Conservation (phyloP, 257 asterid genomes). For the Solanum lycopersicoides region DNA sequence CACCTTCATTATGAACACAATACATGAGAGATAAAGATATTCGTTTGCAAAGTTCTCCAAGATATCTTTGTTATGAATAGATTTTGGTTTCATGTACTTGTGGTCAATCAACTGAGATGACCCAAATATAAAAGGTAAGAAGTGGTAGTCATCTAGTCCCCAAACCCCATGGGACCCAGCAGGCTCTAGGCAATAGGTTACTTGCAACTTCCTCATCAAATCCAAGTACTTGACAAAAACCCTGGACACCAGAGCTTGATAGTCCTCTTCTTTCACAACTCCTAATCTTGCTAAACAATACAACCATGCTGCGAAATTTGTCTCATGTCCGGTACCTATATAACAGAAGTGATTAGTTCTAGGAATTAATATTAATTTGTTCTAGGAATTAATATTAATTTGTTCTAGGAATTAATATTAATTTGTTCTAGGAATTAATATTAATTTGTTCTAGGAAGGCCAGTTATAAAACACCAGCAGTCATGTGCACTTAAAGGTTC, state of each 20-base stretch:
- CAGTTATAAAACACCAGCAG: background rate
- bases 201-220: slow-evolving; percentile 78
- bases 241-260: slow-evolving; percentile 65
- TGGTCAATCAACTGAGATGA: slow-evolving; percentile 88
- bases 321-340: slow-evolving; percentile 89
- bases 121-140: slow-evolving; percentile 82
- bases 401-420: too few relatives aligned
- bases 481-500: background rate
- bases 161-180: slow-evolving; percentile 98
- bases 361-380: background rate
- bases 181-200: slow-evolving; percentile 75
- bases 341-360: background rate
- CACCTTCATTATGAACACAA: slow-evolving; percentile 72
- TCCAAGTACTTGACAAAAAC: slow-evolving; percentile 77
- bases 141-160: slow-evolving; percentile 97
- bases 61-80: slow-evolving; percentile 84
- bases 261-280: slow-evolving; percentile 72
- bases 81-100: slow-evolving; percentile 96
- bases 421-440: too few relatives aligned
- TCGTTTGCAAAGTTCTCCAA: slow-evolving; percentile 74
- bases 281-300: slow-evolving; percentile 77
- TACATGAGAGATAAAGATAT: slow-evolving; percentile 70
- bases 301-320: slow-evolving; percentile 87
- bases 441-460: background rate
- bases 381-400: too few relatives aligned